A percentile compares a stretch with the other conserved stretches of the same genome.
Conservation (phyloP, 441 rosid species). For the Bocquillonia castaneifolia region DNA sequence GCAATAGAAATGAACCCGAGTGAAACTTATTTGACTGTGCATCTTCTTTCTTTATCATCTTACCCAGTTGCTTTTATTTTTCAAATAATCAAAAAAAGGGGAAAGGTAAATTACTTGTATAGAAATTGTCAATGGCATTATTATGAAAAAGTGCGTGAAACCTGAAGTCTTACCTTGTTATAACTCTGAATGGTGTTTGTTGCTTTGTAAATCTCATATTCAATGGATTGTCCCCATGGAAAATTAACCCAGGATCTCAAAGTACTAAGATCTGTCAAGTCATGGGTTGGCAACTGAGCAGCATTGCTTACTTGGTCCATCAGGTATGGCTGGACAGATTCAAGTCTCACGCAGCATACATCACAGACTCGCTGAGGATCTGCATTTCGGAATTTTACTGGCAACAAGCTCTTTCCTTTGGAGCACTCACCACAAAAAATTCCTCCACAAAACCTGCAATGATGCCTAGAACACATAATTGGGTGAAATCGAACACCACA, state of each 20-base stretch:
- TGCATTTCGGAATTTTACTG: conserved; percentile 57
- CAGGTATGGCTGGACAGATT: conserved; percentile 83
- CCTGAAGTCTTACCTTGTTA: conserved; percentile 48
- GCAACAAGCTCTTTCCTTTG: conserved; percentile 88
- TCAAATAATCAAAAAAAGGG: not conserved
- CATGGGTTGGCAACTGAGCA: conserved; percentile 80
- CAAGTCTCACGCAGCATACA: conserved; percentile 85
- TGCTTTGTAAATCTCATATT: conserved; percentile 86
- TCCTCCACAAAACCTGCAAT: conserved; percentile 94
- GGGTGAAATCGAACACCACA: conserved; percentile 88
- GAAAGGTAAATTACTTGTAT: conserved; percentile 4
- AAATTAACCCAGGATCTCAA: conserved; percentile 97
- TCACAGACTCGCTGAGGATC: conserved; percentile 95
- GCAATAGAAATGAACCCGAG: conserved; percentile 11
- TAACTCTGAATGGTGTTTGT: conserved; percentile 69
- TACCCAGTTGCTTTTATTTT: not conserved
- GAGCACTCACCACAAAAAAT: conserved; percentile 81
- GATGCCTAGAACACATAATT: conserved; percentile 91
- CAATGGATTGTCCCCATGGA: conserved; percentile 96
- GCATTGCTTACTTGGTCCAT: conserved; percentile 96
- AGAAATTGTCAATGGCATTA: not conserved
- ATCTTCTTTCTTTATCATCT: not conserved
- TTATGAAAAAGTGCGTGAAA: not conserved
- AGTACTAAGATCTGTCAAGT: conserved; percentile 92
- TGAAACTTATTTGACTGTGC: not conserved